Evolutionary conservation across 2,329 filamentous ascomycete genomes (phyloP), one percentile per base, ranked within the genome.

Genomic region (Neonectria ditissima): DNA sequence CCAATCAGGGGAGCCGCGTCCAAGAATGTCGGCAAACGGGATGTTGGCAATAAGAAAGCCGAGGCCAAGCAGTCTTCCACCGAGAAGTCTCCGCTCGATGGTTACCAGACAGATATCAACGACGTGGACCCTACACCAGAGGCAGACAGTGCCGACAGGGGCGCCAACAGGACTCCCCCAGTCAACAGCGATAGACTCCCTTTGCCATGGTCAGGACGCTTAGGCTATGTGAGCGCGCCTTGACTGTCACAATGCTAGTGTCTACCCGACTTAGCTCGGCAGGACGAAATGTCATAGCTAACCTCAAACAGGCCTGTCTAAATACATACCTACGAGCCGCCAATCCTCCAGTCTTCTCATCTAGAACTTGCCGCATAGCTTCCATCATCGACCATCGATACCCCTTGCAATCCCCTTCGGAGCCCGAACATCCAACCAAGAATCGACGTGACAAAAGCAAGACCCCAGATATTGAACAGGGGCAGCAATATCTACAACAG

Each of bases 331-430:
- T 98, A 2, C 91, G 95, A 47, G 86, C 87, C 55, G 89, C 92
- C 2, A 95, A 89, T 65, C 92, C 93, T 8, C 90, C 95, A 0
- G 89, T 98, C 1, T 98, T 97, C 78, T 92, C 90, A 68, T 97
- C 95, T 0, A 88, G 95, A 59, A 97, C 95, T 0, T 97, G 94
- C 75, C 91, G 94, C 30, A 95, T 98, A 65, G 86, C 92, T 1
- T 97, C 93, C 1, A 97, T 98, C 45, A 76, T 97, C 11, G 94
- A 97, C 61, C 93, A 97, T 72, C 89, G 93, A 9, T 89, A 97
- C 77, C 93, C 94, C 0, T 83, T 97, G 2, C 84, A 84, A 69
- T 89, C 97, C 68, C 91, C 92, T 0, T 85, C 86, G 0, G 88
- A 92, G 71, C 92, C 93, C 1, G 89, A 93, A 66, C 94, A 97